These are phyloP conservation scores for Sanghuangporus baumii DNA, from an alignment of 1,284 basidiomycete genomes.

Conservation along the genomic window DNA sequence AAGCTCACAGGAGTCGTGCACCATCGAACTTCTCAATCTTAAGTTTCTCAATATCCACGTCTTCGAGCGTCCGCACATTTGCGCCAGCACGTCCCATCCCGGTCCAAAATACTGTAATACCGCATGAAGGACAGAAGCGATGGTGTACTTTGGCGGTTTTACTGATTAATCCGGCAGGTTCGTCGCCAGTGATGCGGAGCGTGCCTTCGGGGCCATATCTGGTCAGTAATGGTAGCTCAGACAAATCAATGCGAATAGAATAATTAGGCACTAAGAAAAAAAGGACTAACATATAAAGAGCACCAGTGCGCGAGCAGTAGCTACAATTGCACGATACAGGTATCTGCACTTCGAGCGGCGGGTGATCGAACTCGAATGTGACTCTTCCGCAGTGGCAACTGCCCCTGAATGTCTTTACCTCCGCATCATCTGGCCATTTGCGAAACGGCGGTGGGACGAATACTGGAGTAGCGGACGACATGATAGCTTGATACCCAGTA, in stretches of 20 bases:
- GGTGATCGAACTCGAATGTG: constrained; percentile 15
- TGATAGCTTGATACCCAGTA: neutral
- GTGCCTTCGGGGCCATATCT: constrained; percentile 1
- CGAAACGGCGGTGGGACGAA: neutral
- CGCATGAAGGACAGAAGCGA: constrained; percentile 11
- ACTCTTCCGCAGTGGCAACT: constrained; percentile 19
- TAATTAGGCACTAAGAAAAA: neutral
- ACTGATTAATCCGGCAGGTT: neutral
- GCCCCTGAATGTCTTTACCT: constrained; percentile 15
- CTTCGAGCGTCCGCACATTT: constrained; percentile 8
- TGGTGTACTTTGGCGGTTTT: neutral
- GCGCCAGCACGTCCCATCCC: neutral
- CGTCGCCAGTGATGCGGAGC: constrained; percentile 2
- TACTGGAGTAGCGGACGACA: neutral
- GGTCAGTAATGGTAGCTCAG: neutral
- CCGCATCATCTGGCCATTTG: constrained; percentile 5
- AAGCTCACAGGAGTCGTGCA: neutral
- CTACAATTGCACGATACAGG: constrained; percentile 19
- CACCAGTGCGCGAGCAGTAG: constrained; percentile 12
- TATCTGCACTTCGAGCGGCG: constrained; percentile 12
- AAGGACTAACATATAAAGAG: constrained; percentile 13
- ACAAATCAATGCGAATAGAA: neutral
- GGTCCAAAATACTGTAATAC: neutral
- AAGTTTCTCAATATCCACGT: constrained; percentile 10
- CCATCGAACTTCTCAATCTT: neutral